Evolutionary conservation across 2,329 filamentous ascomycete genomes (phyloP), one percentile per base, ranked within the genome.

Genomic region (Plenodomus biglobosus): DNA sequence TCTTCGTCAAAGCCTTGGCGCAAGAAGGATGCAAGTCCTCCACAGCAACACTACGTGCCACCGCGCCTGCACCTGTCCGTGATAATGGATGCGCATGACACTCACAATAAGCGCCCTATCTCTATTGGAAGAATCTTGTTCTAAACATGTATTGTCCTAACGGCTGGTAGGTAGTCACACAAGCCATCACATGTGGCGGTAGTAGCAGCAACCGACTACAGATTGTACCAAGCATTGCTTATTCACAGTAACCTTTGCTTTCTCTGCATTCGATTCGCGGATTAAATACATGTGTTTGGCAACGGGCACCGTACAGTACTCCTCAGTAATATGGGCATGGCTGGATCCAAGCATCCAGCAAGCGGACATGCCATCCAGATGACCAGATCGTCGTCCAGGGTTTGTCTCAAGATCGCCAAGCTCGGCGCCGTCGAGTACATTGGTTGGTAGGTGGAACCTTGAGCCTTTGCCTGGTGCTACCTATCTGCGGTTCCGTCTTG

Each of bases 371-470:
- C 27, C 27, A 32, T 32, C 8, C 27, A 32, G 13, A 32, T 32
- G 27, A 32, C 27, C 27, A 32, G 27, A 32, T 32, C 27, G 27
- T 15, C 27, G 8, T 32, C 21, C 38, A n/a, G 34, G n/a, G 24
- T 37, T 48, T 22, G 40, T 41, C 20, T 21, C 20, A 20, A 27
- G 21, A 39, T 45, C 24, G 21, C 21, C 27, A 34, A 45, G 35
- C 38, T 38, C 35, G 18, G 35, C 39, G n/a, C 38, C 8, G n/a
- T n/a, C n/a, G n/a, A n/a, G 21, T 22, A 10, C 35, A 27, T 38
- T 36, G 20, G 24, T 37, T 16, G n/a, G n/a, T n/a, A n/a, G n/a
- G n/a, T n/a, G n/a, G n/a, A n/a, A n/a, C n/a, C n/a, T n/a, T n/a
- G n/a, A n/a, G n/a, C n/a, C n/a, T n/a, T n/a, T n/a, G n/a, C n/a